These are phyloP conservation scores for Rosa chinensis DNA, from an alignment of 306 rosid species.

Conservation along the genomic window DNA sequence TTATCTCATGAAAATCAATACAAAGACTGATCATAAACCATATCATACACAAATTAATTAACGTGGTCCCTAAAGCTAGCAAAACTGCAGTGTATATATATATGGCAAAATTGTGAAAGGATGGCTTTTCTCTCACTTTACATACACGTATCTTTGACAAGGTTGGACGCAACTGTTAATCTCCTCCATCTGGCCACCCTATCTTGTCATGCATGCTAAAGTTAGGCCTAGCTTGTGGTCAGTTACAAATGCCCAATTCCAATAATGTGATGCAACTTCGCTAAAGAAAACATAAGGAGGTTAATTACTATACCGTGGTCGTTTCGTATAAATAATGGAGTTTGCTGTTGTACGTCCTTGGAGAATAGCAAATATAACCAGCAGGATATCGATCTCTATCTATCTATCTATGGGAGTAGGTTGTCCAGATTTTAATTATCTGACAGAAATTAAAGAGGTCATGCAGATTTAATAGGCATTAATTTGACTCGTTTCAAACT, in stretches of 20 bases:
- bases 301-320: neutral
- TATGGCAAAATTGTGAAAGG: neutral
- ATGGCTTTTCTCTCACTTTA: neutral
- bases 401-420: neutral
- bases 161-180: conserved; percentile 1
- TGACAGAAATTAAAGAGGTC: neutral
- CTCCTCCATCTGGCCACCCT: neutral
- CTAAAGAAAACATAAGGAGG: neutral
- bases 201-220: neutral
- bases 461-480: neutral
- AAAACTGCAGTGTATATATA: neutral
- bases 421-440: neutral
- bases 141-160: neutral
- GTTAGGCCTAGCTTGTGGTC: neutral
- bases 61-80: neutral
- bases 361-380: neutral
- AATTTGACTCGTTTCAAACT: neutral
- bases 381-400: neutral
- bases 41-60: neutral
- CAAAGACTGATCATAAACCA: neutral
- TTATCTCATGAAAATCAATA: neutral
- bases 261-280: neutral
- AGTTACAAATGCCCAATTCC: neutral
- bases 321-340: neutral
- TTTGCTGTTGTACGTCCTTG: neutral